Percentiles rank a stretch among this genome's conserved stretches.
phyloP scores from a whole-genome alignment of 257 asterid species.

The Solanum arcanum region DNA sequence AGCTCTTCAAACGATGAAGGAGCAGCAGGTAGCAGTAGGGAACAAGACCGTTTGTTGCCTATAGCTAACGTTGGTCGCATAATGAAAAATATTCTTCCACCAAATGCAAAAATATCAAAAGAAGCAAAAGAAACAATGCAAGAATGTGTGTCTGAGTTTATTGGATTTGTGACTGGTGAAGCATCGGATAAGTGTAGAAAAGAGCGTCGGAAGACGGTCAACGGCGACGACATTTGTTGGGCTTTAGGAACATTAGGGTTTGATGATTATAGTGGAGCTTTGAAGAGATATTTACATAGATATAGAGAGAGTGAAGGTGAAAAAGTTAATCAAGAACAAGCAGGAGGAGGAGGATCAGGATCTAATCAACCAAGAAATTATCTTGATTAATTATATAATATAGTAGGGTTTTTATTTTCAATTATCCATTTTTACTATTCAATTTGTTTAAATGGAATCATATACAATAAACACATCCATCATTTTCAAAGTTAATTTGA shows the following conservation, averaged over 20 bases:
- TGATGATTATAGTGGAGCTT: conserved; percentile 37
- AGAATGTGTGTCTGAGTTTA: conserved; percentile 70
- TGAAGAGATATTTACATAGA: conserved; percentile 47
- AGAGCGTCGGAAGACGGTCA: conserved; percentile 56
- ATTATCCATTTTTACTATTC: neutral
- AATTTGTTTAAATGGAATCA: neutral
- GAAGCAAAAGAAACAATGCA: conserved; percentile 79
- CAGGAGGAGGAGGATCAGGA: neutral
- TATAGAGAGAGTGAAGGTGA: conserved; percentile 56
- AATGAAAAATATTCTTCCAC: conserved; percentile 57
- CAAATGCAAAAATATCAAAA: conserved; percentile 59
- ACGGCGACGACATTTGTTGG: conserved; percentile 63
- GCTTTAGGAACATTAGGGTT: conserved; percentile 52
- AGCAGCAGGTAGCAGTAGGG: neutral
- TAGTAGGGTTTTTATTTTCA: neutral
- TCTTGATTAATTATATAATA: neutral
- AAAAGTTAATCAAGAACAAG: conserved; percentile 11
- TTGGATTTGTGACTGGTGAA: conserved; percentile 58
- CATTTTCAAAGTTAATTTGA: neutral
- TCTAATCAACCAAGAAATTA: neutral
- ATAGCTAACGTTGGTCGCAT: conserved; percentile 75
- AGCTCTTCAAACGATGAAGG: conserved; percentile 5
- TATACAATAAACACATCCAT: neutral
- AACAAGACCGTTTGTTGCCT: conserved; percentile 46
- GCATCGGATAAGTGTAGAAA: conserved; percentile 65